Conservation (phyloP, 2,329 filamentous ascomycete species). For the Ramichloridium luteum region DNA sequence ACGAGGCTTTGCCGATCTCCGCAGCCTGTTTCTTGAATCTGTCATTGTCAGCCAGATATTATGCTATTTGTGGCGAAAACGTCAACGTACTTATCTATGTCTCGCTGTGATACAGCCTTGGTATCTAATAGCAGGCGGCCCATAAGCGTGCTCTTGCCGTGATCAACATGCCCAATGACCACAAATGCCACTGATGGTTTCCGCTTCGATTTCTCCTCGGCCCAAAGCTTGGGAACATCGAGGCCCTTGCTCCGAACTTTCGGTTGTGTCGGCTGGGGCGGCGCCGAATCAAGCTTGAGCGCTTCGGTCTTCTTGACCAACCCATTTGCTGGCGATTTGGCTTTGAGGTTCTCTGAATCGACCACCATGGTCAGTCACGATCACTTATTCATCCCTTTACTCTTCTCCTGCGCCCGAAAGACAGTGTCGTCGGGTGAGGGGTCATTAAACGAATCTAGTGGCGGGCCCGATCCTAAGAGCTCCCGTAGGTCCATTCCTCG, state of each 20-base stretch:
- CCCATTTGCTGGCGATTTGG: slow-evolving; percentile 12
- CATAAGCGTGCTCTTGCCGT: slow-evolving; percentile 96
- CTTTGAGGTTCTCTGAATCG: slow-evolving; percentile 11
- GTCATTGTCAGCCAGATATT: slow-evolving; percentile 4
- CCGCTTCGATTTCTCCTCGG: slow-evolving; percentile 12
- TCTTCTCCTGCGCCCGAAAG: slow-evolving; percentile 18
- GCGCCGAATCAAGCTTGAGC: slow-evolving; percentile 16
- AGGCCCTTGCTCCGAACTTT: slow-evolving; percentile 62
- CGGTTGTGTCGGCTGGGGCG: slow-evolving; percentile 10
- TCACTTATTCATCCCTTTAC: slow-evolving; percentile 23
- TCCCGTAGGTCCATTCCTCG: slow-evolving; percentile 14
- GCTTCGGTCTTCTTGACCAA: slow-evolving; percentile 21
- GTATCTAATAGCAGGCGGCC: slow-evolving; percentile 83
- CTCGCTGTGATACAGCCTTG: slow-evolving; percentile 75
- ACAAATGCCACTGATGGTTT: slow-evolving; percentile 22
- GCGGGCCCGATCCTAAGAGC: slow-evolving; percentile 14
- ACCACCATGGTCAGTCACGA: slow-evolving; percentile 8
- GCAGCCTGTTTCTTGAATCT: slow-evolving; percentile 59
- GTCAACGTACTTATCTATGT: slow-evolving; percentile 54
- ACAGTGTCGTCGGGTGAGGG: slow-evolving; percentile 25
- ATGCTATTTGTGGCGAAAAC: background rate
- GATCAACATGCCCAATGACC: slow-evolving; percentile 74
- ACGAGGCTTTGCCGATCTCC: slow-evolving; percentile 85
- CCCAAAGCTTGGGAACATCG: slow-evolving; percentile 46
- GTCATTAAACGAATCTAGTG: slow-evolving; percentile 16